Conservation (phyloP, 192 early-diverging fungal genomes). For the Backusella australiensis region DNA sequence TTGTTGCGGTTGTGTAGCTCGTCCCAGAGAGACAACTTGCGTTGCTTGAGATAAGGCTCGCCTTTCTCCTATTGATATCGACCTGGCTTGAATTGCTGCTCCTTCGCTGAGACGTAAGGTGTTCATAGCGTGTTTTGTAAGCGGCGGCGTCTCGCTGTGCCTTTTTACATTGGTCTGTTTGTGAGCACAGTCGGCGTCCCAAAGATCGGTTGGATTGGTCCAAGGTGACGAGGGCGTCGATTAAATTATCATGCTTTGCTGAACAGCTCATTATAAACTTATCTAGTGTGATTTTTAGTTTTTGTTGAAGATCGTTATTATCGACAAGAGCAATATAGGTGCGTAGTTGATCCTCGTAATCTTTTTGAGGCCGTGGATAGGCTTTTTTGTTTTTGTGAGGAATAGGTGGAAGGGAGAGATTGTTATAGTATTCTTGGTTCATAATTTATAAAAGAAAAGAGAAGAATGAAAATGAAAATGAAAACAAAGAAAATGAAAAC, state of each 20-base stretch:
- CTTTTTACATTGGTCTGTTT: neutral
- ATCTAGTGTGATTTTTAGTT: neutral
- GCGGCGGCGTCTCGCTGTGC: neutral
- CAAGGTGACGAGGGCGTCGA: neutral
- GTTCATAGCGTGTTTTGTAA: neutral
- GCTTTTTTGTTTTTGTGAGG: neutral
- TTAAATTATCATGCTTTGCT: neutral
- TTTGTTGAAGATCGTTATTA: neutral
- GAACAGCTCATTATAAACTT: neutral
- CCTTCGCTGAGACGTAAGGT: neutral
- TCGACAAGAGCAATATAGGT: neutral
- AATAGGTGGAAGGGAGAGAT: neutral
- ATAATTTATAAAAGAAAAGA: neutral
- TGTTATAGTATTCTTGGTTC: neutral
- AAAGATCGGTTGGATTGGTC: neutral
- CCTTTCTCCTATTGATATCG: neutral
- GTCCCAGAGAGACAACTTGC: neutral
- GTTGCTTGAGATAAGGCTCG: neutral
- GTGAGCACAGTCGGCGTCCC: neutral
- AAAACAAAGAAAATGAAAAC: neutral
- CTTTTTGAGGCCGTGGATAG: neutral
- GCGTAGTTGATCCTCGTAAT: neutral
- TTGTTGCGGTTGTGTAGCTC: neutral
- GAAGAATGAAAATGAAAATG: slow-evolving; percentile 6
- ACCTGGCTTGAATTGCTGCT: neutral